phyloP scores from a whole-genome alignment of 1,284 basidiomycete species.

The Cutaneotrichosporon cavernicola region DNA sequence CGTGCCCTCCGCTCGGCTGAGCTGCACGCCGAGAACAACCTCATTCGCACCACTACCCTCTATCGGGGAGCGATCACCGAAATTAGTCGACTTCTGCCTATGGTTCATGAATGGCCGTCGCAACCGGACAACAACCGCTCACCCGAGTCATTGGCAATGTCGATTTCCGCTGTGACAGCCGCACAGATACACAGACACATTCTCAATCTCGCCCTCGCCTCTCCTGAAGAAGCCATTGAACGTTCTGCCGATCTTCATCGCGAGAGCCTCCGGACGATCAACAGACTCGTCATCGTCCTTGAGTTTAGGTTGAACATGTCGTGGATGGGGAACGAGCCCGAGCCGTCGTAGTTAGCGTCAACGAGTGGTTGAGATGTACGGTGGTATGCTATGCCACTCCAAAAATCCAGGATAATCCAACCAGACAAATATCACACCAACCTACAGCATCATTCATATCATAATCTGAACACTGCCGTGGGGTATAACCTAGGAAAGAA shows the following conservation, averaged over 20 bases:
- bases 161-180: background rate
- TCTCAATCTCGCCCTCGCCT: background rate
- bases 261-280: background rate
- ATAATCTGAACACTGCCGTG: too few species aligned
- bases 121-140: background rate
- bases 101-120: background rate
- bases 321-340: too few species aligned
- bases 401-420: too few species aligned
- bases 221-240: background rate
- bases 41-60: background rate
- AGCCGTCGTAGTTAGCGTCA: too few species aligned
- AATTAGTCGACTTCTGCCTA: background rate
- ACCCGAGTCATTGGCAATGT: background rate
- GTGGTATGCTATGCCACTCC: too few species aligned
- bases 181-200: background rate
- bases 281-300: background rate
- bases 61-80: background rate
- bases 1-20: background rate
- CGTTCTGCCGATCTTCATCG: background rate
- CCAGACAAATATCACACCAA: too few species aligned
- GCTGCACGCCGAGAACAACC: background rate
- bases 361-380: too few species aligned
- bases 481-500: too few species aligned
- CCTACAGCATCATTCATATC: too few species aligned
- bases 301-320: too few species aligned